These are phyloP conservation scores for Fusarium austroafricanum DNA, from an alignment of 2,329 filamentous ascomycete genomes.

Conservation along the genomic window DNA sequence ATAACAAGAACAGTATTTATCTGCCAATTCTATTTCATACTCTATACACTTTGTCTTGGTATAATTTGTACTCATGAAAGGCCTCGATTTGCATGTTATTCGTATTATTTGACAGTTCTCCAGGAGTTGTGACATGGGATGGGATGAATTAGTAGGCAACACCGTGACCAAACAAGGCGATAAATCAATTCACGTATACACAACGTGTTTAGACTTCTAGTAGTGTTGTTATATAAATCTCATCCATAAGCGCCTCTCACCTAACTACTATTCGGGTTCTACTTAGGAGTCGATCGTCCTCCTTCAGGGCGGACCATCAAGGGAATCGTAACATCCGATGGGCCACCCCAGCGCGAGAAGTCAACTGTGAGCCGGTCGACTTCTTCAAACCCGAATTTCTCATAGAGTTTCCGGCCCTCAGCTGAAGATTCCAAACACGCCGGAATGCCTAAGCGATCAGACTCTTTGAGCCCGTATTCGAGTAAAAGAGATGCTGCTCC, in stretches of 20 bases:
- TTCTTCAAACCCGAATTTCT: conserved; percentile 52
- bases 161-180: too few species aligned
- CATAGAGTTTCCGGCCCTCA: conserved; percentile 50
- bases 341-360: conserved; percentile 48
- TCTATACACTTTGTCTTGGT: not conserved
- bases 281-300: not conserved
- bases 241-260: too few species aligned
- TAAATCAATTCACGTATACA: too few species aligned
- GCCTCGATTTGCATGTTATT: not conserved
- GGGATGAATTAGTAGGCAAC: too few species aligned
- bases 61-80: not conserved
- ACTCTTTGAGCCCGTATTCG: conserved; percentile 51
- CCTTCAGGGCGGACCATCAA: conserved; percentile 44
- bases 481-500: conserved; percentile 52
- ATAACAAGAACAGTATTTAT: too few species aligned
- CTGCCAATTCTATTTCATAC: not conserved
- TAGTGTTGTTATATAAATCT: too few species aligned
- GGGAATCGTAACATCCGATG: conserved; percentile 26
- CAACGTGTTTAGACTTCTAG: too few species aligned
- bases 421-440: conserved; percentile 53
- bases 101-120: not conserved
- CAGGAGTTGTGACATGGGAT: not conserved
- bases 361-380: conserved; percentile 45
- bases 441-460: conserved; percentile 52
- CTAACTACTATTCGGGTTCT: not conserved